A percentile compares a stretch with the other conserved stretches of the same genome.
phyloP scores from a whole-genome alignment of 208 protist genomes.

The Trypanosoma melophagium region DNA sequence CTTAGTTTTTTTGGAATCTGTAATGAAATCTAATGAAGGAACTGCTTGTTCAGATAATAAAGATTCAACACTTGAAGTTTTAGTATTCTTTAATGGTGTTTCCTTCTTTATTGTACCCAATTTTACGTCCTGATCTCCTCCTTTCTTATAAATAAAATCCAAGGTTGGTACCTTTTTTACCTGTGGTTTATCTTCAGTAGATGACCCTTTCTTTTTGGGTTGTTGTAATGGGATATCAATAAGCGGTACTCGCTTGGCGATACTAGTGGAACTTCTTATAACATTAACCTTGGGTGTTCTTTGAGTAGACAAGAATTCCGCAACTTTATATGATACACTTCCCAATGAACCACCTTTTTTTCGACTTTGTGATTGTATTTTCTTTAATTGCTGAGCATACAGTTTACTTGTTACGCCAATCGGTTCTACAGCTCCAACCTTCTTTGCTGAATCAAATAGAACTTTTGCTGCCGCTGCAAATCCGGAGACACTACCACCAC shows the following conservation, averaged over 20 bases:
- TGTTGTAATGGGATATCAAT: conserved; percentile 49
- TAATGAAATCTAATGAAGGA: conserved; percentile 13
- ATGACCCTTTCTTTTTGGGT: conserved; percentile 10
- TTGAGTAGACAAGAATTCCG: conserved; percentile 80
- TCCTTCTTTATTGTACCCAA: background rate
- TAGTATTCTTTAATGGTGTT: background rate
- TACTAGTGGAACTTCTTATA: conserved; percentile 17
- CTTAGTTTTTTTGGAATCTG: background rate
- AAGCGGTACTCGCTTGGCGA: conserved; percentile 61
- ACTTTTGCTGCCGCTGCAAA: conserved; percentile 84
- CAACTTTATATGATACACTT: conserved; percentile 82
- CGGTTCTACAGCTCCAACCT: conserved; percentile 71
- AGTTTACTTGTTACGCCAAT: conserved; percentile 52
- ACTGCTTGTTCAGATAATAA: conserved; percentile 7
- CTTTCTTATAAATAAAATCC: conserved; percentile 21
- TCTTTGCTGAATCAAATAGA: conserved; percentile 82
- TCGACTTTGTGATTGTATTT: conserved; percentile 76
- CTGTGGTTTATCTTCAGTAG: background rate
- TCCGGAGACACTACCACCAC: conserved; percentile 22
- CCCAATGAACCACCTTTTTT: conserved; percentile 73
- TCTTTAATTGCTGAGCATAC: conserved; percentile 78
- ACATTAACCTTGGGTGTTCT: conserved; percentile 27
- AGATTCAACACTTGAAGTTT: conserved; percentile 6
- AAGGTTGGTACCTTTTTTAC: conserved; percentile 24
- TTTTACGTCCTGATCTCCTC: background rate